Base-by-base conservation (phyloP, 345 rosid species). In the Noccaea caerulescens region DNA sequence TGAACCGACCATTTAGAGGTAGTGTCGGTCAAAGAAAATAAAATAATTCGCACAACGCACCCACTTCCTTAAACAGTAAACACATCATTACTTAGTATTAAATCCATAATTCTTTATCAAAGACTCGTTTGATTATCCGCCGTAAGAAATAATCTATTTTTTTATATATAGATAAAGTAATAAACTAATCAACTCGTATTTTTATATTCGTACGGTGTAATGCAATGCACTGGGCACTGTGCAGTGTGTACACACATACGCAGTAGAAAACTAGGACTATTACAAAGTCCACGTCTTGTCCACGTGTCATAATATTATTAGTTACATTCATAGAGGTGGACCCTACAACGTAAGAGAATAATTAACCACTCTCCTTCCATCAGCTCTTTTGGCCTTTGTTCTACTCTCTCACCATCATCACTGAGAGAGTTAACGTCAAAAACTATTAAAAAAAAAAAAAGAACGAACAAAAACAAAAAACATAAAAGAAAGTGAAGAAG, bases 1-100 rank as follows among this genome's bases (percentile, higher is more conserved):
- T 50, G 45, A 13, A 66, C 72, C 72, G 78, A 67, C 72, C 68
- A 66, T 50, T 50, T 9, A 42, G 12, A 12, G 46, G 36, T 27
- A 66, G 55, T 74, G 73, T 67, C 78, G 78, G 78, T 74, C 36
- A 59, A 52, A 34, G 14, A 51, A 66, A 51, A 58, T 1, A 60
- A 42, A 50, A 59, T 5, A 61, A 66, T 58, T 41, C 14, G 36
- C 73, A 74, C 50, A 13, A 67, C 53, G 3, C 73, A 67, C 73
- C 69, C 73, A 74, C 69, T 74, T 27, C 57, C 27, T 18, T 47
- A 44, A 43, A 51, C 66, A 49, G 11, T 30, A 39, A 7, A 11
- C 30, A 10, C 41, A 51, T n/a, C 11, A 18, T 41, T 53, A 4
- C 18, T 38, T 18, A 32, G 50, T 71, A 71, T 18, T 33, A 7